Evolutionary conservation across 192 early-diverging fungal species (phyloP).

Genomic region (Backusella mclennaniae): DNA sequence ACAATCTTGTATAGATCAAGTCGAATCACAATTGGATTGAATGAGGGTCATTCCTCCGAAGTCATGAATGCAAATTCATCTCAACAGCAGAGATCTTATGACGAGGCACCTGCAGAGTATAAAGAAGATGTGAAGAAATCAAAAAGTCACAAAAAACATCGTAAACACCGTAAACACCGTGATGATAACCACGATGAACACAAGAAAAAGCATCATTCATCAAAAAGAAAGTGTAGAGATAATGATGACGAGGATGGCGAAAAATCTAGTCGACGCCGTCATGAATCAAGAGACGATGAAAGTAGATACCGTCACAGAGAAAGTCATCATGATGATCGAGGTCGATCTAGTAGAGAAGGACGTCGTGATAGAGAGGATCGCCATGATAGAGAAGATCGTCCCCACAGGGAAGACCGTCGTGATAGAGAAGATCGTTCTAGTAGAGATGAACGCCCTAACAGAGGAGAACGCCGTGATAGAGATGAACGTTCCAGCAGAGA

Average conservation of each 20-base stretch:
- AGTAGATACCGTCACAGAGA: neutral
- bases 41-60: neutral
- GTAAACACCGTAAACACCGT: conserved; percentile 47
- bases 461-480: neutral
- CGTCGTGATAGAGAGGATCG: neutral
- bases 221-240: conserved; percentile 1
- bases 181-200: neutral
- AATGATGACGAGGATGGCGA: neutral
- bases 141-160: conserved; percentile 86
- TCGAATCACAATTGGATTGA: neutral
- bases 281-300: neutral
- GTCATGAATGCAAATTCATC: conserved; percentile 65
- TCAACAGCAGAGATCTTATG: conserved; percentile 44
- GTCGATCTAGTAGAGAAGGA: too few species aligned
- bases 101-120: conserved; percentile 53
- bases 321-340: neutral
- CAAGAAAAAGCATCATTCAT: neutral
- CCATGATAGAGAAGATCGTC: neutral
- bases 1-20: neutral
- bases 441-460: neutral
- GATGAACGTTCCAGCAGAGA: neutral
- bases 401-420: neutral
- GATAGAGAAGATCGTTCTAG: neutral
- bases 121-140: conserved; percentile 56
- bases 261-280: neutral